These are phyloP conservation scores for Tylopilus sp. DNA, from an alignment of 768 basidiomycete species.

Conservation along the genomic window DNA sequence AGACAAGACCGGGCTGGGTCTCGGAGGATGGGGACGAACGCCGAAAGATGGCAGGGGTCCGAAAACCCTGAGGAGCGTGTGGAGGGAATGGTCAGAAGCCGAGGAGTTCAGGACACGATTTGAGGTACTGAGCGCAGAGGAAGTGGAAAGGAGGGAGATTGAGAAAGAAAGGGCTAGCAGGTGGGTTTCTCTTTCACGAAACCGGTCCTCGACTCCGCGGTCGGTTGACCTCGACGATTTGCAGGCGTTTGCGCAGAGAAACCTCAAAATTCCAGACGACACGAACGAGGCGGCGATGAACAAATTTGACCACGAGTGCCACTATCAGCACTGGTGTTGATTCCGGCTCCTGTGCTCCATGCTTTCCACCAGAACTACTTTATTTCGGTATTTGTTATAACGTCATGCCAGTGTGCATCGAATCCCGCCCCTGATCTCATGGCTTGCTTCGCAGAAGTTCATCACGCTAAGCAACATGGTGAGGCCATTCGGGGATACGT, in stretches of 20 bases:
- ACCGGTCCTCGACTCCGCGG: background rate
- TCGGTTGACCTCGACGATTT: constrained; percentile 5
- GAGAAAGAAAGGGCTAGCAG: constrained; percentile 84
- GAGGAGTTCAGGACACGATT: constrained; percentile 88
- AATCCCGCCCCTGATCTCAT: constrained; percentile 13
- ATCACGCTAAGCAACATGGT: constrained; percentile 1
- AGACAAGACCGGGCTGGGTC: constrained; percentile 78
- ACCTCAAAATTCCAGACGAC: constrained; percentile 63
- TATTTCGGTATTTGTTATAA: constrained; percentile 26
- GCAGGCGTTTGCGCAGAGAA: constrained; percentile 59
- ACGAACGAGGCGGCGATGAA: constrained; percentile 38
- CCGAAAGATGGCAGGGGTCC: constrained; percentile 80
- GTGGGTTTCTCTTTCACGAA: constrained; percentile 24
- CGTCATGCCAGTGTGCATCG: constrained; percentile 9
- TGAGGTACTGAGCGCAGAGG: constrained; percentile 83
- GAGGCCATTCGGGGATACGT: constrained; percentile 2
- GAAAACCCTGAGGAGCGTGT: constrained; percentile 79
- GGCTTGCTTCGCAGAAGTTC: constrained; percentile 6
- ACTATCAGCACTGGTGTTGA: constrained; percentile 6
- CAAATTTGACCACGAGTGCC: background rate
- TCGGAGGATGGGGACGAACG: constrained; percentile 70
- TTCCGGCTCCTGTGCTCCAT: constrained; percentile 5
- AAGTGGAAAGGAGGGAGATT: constrained; percentile 85
- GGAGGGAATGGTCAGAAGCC: constrained; percentile 93
- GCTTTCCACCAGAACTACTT: constrained; percentile 12